Percentiles rank a stretch among this genome's conserved stretches.
Conservation (phyloP, 306 rosid genomes). For the Dryas octopetala region DNA sequence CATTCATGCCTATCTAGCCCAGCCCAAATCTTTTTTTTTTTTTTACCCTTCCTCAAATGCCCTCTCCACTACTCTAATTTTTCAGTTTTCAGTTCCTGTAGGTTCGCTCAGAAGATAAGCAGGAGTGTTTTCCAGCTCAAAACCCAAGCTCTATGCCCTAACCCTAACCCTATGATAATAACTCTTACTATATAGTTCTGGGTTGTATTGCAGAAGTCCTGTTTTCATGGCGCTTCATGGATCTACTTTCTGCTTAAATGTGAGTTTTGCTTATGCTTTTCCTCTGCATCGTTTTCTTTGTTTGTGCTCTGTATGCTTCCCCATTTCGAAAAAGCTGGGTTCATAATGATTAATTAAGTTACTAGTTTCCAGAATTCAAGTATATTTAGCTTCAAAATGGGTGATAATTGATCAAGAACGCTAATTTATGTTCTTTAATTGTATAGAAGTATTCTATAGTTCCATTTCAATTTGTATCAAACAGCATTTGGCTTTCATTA, state of each 20-base stretch:
- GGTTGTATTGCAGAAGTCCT: background rate
- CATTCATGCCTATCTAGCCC: background rate
- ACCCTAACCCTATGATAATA: background rate
- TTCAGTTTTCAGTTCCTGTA: background rate
- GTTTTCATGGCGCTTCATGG: constrained; percentile 41
- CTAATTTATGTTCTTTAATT: background rate
- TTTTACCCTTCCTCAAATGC: background rate
- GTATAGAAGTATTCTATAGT: background rate
- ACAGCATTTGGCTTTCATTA: background rate
- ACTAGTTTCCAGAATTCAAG: background rate
- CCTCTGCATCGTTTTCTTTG: background rate
- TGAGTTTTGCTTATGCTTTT: constrained; percentile 20
- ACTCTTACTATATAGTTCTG: background rate
- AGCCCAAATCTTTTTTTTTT: background rate
- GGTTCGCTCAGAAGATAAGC: background rate
- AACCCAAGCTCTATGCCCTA: constrained; percentile 11
- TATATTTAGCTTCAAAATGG: background rate
- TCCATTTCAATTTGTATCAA: background rate
- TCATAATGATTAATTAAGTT: background rate
- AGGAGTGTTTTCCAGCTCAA: background rate
- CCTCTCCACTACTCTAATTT: background rate
- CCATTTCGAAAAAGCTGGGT: background rate
- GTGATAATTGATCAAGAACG: background rate
- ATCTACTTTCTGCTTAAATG: constrained; percentile 30
- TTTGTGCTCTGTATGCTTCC: background rate